Evolutionary conservation across 345 rosid species (phyloP).

Genomic region (Linum usitatissimum): DNA sequence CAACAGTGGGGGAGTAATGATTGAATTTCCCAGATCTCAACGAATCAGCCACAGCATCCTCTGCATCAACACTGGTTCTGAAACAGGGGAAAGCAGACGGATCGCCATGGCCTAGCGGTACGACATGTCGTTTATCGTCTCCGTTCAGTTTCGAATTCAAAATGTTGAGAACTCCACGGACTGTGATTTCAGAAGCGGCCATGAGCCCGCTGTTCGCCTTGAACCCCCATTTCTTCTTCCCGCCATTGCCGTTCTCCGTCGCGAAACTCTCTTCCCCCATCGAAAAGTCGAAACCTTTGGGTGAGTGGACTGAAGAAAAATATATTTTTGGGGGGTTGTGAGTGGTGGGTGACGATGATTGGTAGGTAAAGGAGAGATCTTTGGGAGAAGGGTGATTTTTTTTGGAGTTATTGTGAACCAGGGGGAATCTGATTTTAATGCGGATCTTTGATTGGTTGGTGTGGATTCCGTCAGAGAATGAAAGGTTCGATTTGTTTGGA

Average conservation of each 20-base stretch:
- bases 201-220: conserved; percentile 17
- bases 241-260: conserved; percentile 12
- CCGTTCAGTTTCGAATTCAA: conserved; percentile 31
- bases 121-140: conserved; percentile 23
- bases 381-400: no score
- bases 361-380: no score
- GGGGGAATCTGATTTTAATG: no score
- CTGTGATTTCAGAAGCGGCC: conserved; percentile 18
- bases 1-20: conserved; percentile 34
- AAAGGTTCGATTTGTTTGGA: no score
- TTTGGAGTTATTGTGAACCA: no score
- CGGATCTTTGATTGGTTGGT: no score
- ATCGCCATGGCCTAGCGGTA: conserved; percentile 67
- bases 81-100: conserved; percentile 57
- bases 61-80: conserved; percentile 38
- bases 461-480: no score
- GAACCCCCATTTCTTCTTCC: conserved; percentile 21
- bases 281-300: neutral
- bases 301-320: neutral
- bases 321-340: no score
- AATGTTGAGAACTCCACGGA: conserved; percentile 32
- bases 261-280: neutral
- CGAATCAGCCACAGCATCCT: conserved; percentile 41
- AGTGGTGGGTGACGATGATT: no score
- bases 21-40: conserved; percentile 45